phyloP scores from a whole-genome alignment of 176 grass and related monocot species.

The Elaeis guineensis region DNA sequence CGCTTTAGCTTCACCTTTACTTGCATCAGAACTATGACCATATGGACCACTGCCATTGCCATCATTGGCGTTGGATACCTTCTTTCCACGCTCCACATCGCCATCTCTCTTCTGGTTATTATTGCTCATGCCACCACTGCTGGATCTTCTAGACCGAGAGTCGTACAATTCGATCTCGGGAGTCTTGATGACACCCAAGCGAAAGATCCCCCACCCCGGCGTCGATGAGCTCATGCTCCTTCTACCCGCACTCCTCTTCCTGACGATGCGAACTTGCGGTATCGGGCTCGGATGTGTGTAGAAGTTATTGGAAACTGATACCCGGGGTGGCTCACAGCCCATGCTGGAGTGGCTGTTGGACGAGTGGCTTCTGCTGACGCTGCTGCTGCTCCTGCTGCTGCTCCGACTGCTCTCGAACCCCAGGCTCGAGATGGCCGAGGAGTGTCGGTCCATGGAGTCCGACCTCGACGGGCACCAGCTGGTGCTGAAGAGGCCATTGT shows the following conservation, averaged over 20 bases:
- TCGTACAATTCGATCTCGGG: slow-evolving; percentile 31
- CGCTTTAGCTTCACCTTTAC: neutral
- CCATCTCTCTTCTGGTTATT: neutral
- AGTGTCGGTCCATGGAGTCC: neutral
- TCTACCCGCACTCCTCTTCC: slow-evolving; percentile 5
- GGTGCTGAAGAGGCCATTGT: slow-evolving; percentile 3
- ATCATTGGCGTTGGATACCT: slow-evolving; percentile 1
- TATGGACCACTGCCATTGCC: no score
- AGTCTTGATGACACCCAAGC: slow-evolving; percentile 21
- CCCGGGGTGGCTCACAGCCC: neutral
- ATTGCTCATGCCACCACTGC: neutral
- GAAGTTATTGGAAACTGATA: slow-evolving; percentile 32
- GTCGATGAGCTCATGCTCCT: slow-evolving; percentile 27
- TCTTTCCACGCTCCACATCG: slow-evolving; percentile 1
- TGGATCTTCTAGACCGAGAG: slow-evolving; percentile 8
- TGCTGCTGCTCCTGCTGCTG: slow-evolving; percentile 17
- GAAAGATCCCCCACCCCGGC: slow-evolving; percentile 23
- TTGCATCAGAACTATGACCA: no score
- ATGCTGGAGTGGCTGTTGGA: slow-evolving; percentile 1
- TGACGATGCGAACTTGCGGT: slow-evolving; percentile 12
- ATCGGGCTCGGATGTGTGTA: slow-evolving; percentile 36
- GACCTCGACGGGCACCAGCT: slow-evolving; percentile 12
- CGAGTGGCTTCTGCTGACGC: slow-evolving; percentile 36
- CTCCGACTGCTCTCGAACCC: slow-evolving; percentile 16
- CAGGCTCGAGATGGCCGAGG: neutral